Conservation (phyloP, 1,284 basidiomycete genomes). For the Lignosus rhinocerotis region DNA sequence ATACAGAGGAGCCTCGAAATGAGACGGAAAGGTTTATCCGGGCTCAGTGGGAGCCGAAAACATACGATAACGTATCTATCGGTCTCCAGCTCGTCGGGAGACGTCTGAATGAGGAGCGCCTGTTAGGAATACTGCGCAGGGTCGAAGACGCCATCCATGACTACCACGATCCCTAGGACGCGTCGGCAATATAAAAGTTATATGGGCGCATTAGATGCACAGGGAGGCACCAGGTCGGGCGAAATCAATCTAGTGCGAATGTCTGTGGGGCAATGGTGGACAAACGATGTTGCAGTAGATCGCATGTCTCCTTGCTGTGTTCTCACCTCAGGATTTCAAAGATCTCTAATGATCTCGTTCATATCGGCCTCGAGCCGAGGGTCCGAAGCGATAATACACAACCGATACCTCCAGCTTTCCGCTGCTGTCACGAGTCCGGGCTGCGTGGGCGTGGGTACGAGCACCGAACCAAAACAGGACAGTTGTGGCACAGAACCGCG, state of each 20-base stretch:
- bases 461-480: neutral
- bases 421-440: constrained; percentile 2
- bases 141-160: constrained; percentile 38
- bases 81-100: constrained; percentile 50
- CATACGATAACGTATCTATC: constrained; percentile 47
- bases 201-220: neutral
- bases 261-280: neutral
- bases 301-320: neutral
- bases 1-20: constrained; percentile 37
- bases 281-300: neutral
- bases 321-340: neutral
- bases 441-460: neutral
- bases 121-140: constrained; percentile 45
- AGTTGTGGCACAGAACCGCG: neutral
- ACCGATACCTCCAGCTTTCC: neutral
- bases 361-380: neutral
- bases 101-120: constrained; percentile 49
- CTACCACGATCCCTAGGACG: constrained; percentile 8
- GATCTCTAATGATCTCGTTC: constrained; percentile 1
- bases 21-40: constrained; percentile 39
- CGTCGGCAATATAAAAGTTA: neutral
- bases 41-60: constrained; percentile 44
- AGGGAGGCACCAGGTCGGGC: neutral
- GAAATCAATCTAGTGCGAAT: constrained; percentile 1
- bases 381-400: neutral